Conservation (phyloP, 2,329 filamentous ascomycete genomes). For the Ophiostoma himal-ulmi region DNA sequence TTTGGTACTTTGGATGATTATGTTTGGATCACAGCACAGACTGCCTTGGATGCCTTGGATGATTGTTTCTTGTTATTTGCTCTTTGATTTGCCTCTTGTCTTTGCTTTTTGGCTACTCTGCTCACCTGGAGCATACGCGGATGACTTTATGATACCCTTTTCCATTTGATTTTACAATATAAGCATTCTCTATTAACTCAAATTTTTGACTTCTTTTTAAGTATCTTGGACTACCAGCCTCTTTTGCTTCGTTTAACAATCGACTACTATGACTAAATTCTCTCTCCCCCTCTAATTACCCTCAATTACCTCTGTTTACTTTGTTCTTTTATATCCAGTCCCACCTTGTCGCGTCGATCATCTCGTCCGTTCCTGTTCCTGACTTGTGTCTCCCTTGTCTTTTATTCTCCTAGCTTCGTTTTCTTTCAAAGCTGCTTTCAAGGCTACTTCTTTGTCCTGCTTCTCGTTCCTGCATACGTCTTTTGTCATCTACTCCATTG, state of each 20-base stretch:
- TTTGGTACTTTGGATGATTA: neutral
- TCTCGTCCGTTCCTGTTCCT: neutral
- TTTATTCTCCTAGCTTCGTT: neutral
- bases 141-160: slow-evolving; percentile 23
- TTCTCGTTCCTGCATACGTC: slow-evolving; percentile 1
- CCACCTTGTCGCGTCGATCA: neutral
- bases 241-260: neutral
- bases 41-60: neutral
- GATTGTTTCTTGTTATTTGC: neutral
- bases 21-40: slow-evolving; percentile 1
- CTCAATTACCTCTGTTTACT: neutral
- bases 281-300: neutral
- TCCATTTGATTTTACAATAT: slow-evolving; percentile 4
- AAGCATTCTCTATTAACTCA: neutral
- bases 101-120: neutral
- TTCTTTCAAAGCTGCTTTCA: neutral
- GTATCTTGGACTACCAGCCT: neutral
- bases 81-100: neutral
- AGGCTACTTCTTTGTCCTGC: neutral
- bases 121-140: slow-evolving; percentile 13
- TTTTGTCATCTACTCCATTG: neutral
- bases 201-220: neutral
- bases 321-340: neutral
- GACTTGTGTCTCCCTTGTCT: neutral
- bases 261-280: neutral